A percentile compares a stretch with the other conserved stretches of the same genome.
phyloP scores from a whole-genome alignment of 495 filamentous ascomycete genomes.

The Monascus purpureus region DNA sequence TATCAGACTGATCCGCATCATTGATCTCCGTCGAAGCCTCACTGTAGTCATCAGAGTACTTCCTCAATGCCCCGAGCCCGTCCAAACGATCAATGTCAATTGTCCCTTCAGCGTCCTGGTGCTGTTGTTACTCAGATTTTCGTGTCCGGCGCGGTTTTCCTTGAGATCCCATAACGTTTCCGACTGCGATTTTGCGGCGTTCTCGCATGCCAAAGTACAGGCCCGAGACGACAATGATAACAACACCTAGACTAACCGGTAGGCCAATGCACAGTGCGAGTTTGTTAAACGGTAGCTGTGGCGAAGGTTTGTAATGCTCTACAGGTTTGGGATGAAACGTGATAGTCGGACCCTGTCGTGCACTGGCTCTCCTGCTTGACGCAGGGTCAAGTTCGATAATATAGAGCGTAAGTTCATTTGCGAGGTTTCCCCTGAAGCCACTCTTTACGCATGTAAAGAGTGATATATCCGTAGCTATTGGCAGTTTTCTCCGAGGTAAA shows the following conservation, averaged over 20 bases:
- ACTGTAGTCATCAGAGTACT: slow-evolving; percentile 6
- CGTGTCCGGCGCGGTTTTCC: slow-evolving; percentile 9
- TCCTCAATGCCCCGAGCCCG: slow-evolving; percentile 1
- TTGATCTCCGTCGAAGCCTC: slow-evolving; percentile 4
- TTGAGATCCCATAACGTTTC: slow-evolving; percentile 6
- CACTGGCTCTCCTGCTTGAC: slow-evolving; percentile 11
- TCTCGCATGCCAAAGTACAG: slow-evolving; percentile 14
- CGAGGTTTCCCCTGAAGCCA: slow-evolving; percentile 21
- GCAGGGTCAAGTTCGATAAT: slow-evolving; percentile 15
- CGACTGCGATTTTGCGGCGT: slow-evolving; percentile 8
- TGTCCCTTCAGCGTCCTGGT: background rate
- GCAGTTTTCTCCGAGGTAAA: slow-evolving; percentile 22
- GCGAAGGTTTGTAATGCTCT: slow-evolving; percentile 14
- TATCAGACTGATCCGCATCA: slow-evolving; percentile 3
- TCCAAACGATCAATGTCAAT: slow-evolving; percentile 1
- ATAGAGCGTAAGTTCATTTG: slow-evolving; percentile 17
- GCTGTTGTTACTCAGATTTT: slow-evolving; percentile 8
- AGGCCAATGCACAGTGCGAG: slow-evolving; percentile 12
- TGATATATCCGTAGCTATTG: slow-evolving; percentile 25
- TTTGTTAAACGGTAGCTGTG: slow-evolving; percentile 11
- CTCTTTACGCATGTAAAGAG: slow-evolving; percentile 17
- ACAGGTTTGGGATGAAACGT: slow-evolving; percentile 9
- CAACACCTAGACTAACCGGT: slow-evolving; percentile 10
- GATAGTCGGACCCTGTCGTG: slow-evolving; percentile 13
- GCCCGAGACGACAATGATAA: slow-evolving; percentile 9